Evolutionary conservation across 306 rosid genomes (phyloP).

Genomic region (Phaseolus lunatus): DNA sequence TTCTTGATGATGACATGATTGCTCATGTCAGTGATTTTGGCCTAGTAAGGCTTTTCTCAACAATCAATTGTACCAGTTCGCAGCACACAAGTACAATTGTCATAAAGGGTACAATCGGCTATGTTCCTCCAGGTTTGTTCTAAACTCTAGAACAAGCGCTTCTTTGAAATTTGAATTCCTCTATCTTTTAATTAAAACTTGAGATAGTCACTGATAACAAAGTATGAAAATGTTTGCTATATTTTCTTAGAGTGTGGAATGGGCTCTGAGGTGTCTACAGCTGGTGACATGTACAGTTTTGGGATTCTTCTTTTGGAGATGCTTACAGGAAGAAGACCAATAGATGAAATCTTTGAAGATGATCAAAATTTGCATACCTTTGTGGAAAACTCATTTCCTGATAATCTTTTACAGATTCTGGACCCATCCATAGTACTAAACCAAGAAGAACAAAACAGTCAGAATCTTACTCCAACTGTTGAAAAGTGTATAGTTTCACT

Average conservation of each 20-base stretch:
- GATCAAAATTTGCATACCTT: constrained; percentile 35
- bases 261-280: constrained; percentile 30
- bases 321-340: constrained; percentile 42
- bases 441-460: not conserved
- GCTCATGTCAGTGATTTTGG: not conserved
- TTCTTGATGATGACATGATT: not conserved
- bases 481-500: constrained; percentile 12
- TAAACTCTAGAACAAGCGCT: too few species aligned
- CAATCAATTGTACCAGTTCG: not conserved
- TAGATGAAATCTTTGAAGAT: constrained; percentile 1
- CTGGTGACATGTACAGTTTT: constrained; percentile 46
- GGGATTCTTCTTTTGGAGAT: constrained; percentile 45
- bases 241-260: constrained; percentile 39
- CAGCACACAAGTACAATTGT: not conserved
- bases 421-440: not conserved
- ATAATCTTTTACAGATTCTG: constrained; percentile 26
- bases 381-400: constrained; percentile 17
- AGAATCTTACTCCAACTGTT: not conserved
- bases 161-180: too few species aligned
- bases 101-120: not conserved
- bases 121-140: not conserved
- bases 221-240: not conserved
- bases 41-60: not conserved
- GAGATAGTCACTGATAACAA: too few species aligned
- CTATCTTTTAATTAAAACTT: too few species aligned